Conservation (phyloP, 768 basidiomycete species). For the Rossbeevera mucosa region DNA sequence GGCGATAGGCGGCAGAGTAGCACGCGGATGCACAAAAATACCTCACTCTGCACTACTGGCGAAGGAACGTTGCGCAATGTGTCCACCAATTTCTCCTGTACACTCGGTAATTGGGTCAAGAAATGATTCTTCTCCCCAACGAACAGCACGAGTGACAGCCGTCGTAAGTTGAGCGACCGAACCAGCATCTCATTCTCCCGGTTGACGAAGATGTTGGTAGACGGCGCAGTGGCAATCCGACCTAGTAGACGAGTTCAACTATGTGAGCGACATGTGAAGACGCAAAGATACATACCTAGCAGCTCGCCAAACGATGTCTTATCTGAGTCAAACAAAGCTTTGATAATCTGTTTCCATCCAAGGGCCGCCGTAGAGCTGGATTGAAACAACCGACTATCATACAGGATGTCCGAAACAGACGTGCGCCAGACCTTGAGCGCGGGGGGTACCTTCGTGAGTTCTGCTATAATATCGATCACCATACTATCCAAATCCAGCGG, state of each 20-base stretch:
- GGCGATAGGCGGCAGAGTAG: conserved; percentile 85
- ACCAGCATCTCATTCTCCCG: conserved; percentile 89
- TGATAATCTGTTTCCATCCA: conserved; percentile 76
- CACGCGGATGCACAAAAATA: conserved; percentile 89
- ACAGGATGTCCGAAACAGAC: conserved; percentile 74
- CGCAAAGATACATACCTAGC: conserved; percentile 61
- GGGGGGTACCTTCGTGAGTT: conserved; percentile 73
- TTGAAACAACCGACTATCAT: conserved; percentile 86
- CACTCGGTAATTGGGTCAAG: conserved; percentile 80
- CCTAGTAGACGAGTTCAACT: no score
- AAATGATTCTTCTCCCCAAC: conserved; percentile 89
- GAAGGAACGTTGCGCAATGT: conserved; percentile 75
- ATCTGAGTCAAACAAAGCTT: conserved; percentile 78
- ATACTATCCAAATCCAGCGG: conserved; percentile 74
- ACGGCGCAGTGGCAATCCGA: conserved; percentile 77
- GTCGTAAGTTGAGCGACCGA: conserved; percentile 79
- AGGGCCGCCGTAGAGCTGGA: conserved; percentile 50
- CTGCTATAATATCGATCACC: conserved; percentile 64
- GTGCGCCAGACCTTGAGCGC: conserved; percentile 82
- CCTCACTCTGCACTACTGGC: conserved; percentile 87
- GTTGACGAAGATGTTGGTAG: conserved; percentile 95
- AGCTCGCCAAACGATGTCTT: conserved; percentile 83
- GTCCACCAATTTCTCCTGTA: conserved; percentile 97
- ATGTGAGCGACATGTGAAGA: no score
- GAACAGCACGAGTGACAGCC: conserved; percentile 83